These are phyloP conservation scores for Apiotrichum domesticum DNA, from an alignment of 1,284 basidiomycete species.

Conservation along the genomic window DNA sequence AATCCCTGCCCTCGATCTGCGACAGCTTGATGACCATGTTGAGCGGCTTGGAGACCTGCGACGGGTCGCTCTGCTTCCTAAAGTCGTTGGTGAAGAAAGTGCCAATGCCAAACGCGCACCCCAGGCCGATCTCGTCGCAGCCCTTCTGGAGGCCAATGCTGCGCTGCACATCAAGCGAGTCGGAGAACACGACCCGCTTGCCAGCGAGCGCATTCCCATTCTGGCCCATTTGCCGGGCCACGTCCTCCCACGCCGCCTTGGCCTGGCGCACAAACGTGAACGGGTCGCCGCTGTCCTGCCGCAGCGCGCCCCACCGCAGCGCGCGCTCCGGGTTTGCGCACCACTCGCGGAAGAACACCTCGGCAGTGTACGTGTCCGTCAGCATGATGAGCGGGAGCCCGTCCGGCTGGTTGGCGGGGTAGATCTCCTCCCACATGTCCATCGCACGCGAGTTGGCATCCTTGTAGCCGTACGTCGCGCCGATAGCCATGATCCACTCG, in stretches of 20 bases:
- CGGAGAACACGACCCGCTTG: constrained; percentile 77
- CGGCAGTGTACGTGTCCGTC: constrained; percentile 86
- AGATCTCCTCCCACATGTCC: constrained; percentile 76
- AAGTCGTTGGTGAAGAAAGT: constrained; percentile 89
- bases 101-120: constrained; percentile 79
- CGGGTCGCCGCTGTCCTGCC: constrained; percentile 91
- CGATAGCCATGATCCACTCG: constrained; percentile 95
- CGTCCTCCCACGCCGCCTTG: constrained; percentile 55
- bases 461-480: constrained; percentile 73
- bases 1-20: constrained; percentile 63
- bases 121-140: constrained; percentile 67
- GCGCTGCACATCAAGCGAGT: constrained; percentile 66
- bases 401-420: constrained; percentile 50
- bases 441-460: constrained; percentile 66
- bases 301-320: constrained; percentile 66
- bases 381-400: constrained; percentile 63
- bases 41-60: constrained; percentile 65
- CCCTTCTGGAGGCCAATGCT: constrained; percentile 64
- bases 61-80: constrained; percentile 54
- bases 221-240: constrained; percentile 35
- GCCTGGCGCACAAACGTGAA: constrained; percentile 66
- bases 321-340: constrained; percentile 57
- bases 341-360: constrained; percentile 76
- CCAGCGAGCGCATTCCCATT: constrained; percentile 57
- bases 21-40: constrained; percentile 92